Conservation (phyloP, 768 basidiomycete species). For the Pulveroboletus sp. region DNA sequence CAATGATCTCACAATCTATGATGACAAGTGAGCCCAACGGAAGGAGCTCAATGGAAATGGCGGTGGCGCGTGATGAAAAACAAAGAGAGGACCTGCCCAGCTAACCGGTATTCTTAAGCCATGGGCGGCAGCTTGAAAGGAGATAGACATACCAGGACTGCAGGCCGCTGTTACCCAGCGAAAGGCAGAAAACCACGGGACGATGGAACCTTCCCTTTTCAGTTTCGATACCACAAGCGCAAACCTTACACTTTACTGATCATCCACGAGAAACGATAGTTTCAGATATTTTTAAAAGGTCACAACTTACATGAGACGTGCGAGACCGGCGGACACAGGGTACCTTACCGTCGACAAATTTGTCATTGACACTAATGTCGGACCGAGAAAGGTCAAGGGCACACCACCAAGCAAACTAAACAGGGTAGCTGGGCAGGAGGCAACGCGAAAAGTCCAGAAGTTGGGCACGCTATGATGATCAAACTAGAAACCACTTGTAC, state of each 20-base stretch:
- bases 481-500: background rate
- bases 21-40: no score
- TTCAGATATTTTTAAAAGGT: background rate
- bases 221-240: background rate
- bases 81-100: background rate
- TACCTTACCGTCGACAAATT: background rate
- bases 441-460: background rate
- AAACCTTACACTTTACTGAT: background rate
- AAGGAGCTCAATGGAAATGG: no score
- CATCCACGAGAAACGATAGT: background rate
- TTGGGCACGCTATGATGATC: background rate
- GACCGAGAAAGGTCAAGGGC: background rate
- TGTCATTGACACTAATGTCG: no score
- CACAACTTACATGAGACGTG: background rate
- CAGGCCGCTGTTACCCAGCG: background rate
- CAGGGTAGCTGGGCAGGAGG: background rate
- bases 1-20: background rate
- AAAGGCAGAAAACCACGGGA: background rate
- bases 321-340: constrained; percentile 1
- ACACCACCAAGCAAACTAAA: background rate
- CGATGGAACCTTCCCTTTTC: background rate
- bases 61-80: background rate
- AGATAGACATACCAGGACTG: background rate
- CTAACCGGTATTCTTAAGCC: constrained; percentile 6
- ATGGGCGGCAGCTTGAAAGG: background rate